phyloP scores from a whole-genome alignment of 2,329 filamentous ascomycete genomes.

The Myriosclerotinia duriaeana region DNA sequence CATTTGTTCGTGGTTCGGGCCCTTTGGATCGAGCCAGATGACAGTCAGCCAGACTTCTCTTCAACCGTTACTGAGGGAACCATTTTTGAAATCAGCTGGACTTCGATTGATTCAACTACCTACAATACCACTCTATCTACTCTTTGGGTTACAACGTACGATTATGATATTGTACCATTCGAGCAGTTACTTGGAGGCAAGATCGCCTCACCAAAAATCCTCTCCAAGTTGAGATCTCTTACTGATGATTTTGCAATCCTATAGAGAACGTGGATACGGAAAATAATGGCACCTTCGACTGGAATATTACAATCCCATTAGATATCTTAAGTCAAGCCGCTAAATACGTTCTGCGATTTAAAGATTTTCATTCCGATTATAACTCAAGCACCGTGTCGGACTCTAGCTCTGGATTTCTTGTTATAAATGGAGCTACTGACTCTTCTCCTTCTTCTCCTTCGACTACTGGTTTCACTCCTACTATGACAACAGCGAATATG shows the following conservation, averaged over 20 bases:
- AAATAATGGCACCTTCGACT: background rate
- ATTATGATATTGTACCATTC: background rate
- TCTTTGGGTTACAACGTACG: background rate
- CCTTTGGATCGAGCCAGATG: background rate
- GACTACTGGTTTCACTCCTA: background rate
- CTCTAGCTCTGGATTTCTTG: background rate
- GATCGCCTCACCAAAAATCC: background rate
- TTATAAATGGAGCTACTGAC: background rate
- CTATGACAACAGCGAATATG: background rate
- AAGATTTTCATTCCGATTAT: background rate
- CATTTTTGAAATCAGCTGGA: background rate
- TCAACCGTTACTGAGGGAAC: background rate
- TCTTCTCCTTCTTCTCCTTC: background rate
- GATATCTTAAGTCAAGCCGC: background rate
- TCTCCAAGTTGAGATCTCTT: background rate
- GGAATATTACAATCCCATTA: background rate
- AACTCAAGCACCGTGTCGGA: background rate
- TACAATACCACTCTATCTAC: background rate
- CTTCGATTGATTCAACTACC: background rate
- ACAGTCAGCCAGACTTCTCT: background rate
- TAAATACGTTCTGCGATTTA: background rate
- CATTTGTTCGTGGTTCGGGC: background rate
- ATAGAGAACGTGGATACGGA: background rate
- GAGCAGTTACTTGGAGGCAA: background rate
- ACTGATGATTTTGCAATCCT: background rate